These are phyloP conservation scores for Alternaria angustiovoidea DNA, from an alignment of 2,329 filamentous ascomycete genomes.

Conservation along the genomic window DNA sequence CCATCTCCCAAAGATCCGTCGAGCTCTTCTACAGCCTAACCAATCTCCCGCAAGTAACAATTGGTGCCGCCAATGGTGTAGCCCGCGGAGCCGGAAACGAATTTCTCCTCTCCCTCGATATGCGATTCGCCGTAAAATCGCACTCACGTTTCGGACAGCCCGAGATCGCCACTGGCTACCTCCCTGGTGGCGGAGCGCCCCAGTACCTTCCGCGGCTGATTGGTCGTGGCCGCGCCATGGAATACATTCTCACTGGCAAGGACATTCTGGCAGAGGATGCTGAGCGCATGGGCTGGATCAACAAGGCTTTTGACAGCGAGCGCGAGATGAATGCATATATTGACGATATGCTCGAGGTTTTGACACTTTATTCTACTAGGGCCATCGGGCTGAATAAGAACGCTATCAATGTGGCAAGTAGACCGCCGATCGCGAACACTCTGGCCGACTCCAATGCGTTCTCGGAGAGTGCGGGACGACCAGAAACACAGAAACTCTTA, in stretches of 20 bases:
- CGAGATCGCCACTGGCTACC: not conserved
- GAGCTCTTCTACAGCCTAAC: not conserved
- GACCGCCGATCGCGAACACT: too few species aligned
- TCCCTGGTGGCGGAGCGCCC: not conserved
- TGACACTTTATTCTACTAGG: too few species aligned
- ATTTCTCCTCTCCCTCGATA: not conserved
- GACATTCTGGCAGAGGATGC: not conserved
- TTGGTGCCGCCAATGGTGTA: not conserved
- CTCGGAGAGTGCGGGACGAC: too few species aligned
- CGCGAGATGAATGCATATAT: not conserved
- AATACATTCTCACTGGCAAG: not conserved
- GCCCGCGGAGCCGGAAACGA: not conserved
- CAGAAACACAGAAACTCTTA: not conserved
- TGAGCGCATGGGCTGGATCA: not conserved
- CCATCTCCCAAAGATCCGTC: too few species aligned
- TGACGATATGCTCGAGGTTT: too few species aligned
- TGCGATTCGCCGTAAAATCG: not conserved
- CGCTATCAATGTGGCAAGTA: too few species aligned
- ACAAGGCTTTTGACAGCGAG: not conserved
- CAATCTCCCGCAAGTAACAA: not conserved
- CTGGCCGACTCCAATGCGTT: too few species aligned
- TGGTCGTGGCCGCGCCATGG: not conserved
- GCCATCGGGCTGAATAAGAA: too few species aligned
- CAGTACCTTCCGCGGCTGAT: not conserved
- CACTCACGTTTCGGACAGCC: not conserved